Evolutionary conservation across 257 asterid genomes (phyloP), one percentile per base, ranked within the genome.

Genomic region (Agastache rugosa): DNA sequence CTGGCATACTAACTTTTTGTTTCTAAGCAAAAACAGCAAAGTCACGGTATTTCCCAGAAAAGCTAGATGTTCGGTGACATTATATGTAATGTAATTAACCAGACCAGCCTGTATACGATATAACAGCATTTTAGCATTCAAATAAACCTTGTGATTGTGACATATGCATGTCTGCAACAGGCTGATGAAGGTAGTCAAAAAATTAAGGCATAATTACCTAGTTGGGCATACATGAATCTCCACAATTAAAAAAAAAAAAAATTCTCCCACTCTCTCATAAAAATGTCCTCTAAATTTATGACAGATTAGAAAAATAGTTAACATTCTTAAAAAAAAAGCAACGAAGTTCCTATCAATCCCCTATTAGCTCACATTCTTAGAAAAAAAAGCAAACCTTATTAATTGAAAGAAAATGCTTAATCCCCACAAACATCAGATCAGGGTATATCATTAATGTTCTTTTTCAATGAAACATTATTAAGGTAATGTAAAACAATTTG

Each of bases 351-450:
- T 29, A 25, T 29, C 34, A 29, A 29, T 3, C 34, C 5, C 50
- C 17, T 44, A 44, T 44, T 15, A 55, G 16, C 62, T 55, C 17
- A 25, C 37, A 25, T 10, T 25, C 16, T n/a, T n/a, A n/a, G n/a
- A n/a, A n/a, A n/a, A 4, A 10, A 7, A 11, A 23, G 37, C 63
- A 5, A 11, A 25, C 9, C 19, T 11, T 12, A 25, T 25, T 58
- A 14, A 27, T 59, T 29, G 11, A 59, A 59, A 59, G 42, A 12
- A 59, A 59, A 14, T 59, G 39, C 65, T 29, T 60, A n/a, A 60
- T 16, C 41, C 20, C 66, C 44, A 29, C 42, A 27, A 25, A 60
- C 22, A 6, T 8, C 16, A 29, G 15, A 27, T 2, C 5, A 11
- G 0, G 17, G 37, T 12, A 12, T 15, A 29, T 3, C 14, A 27